Evolutionary conservation across 148 eudicot genomes (phyloP).

Genomic region (Rhododendron ovatum): DNA sequence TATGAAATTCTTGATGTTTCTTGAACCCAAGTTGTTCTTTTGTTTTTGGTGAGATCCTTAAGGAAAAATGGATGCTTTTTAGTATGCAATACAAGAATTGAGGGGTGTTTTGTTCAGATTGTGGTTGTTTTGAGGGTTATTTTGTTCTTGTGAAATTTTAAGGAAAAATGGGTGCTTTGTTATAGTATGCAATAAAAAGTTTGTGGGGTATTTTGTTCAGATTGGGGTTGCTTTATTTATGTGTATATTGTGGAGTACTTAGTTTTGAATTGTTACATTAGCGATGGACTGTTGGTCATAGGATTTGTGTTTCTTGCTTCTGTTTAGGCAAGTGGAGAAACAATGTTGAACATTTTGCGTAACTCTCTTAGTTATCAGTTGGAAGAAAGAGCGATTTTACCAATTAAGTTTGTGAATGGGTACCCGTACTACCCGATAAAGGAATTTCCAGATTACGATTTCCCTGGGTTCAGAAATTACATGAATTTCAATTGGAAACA

Average conservation of each 20-base stretch:
- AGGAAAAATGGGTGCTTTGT: too few species aligned
- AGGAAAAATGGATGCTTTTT: neutral
- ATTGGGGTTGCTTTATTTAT: too few species aligned
- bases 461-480: too few species aligned
- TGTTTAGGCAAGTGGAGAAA: neutral
- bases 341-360: slow-evolving; percentile 3
- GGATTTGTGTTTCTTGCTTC: neutral
- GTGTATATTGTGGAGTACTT: too few species aligned
- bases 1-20: too few species aligned
- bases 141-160: too few species aligned
- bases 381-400: slow-evolving; percentile 2
- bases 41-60: neutral
- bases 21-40: neutral
- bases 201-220: too few species aligned
- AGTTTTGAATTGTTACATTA: neutral
- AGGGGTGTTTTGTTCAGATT: neutral
- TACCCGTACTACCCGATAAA: too few species aligned
- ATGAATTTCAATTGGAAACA: too few species aligned
- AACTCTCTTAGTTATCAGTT: neutral
- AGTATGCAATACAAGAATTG: neutral
- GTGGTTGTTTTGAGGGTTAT: neutral
- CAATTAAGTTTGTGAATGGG: too few species aligned
- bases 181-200: too few species aligned
- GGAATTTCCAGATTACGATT: too few species aligned
- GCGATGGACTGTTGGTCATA: neutral